phyloP scores from a whole-genome alignment of 352 stramenopile genomes.

The Phytophthora chlamydospora region DNA sequence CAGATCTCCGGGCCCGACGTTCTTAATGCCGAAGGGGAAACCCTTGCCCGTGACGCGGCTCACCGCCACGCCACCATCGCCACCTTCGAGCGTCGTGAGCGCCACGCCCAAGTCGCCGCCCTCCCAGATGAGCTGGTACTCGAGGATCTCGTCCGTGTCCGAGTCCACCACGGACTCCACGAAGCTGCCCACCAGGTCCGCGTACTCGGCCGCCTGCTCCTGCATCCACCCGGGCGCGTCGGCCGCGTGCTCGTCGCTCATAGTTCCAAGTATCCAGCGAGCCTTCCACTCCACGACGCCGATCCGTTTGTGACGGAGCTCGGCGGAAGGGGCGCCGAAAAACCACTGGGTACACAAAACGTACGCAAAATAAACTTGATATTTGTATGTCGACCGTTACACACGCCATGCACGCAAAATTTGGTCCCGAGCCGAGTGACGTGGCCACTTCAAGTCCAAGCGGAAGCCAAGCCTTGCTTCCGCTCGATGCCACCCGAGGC shows the following conservation, averaged over 20 bases:
- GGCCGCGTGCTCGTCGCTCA: conserved; percentile 37
- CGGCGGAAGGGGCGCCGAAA: conserved; percentile 17
- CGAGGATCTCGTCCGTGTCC: conserved; percentile 85
- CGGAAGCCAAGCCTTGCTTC: too few relatives aligned
- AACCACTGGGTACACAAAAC: conserved; percentile 23
- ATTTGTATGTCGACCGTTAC: conserved; percentile 30
- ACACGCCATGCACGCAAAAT: conserved; percentile 9
- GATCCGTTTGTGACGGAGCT: conserved; percentile 38
- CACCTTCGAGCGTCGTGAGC: conserved; percentile 76
- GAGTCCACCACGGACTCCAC: conserved; percentile 84
- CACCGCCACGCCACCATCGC: conserved; percentile 65
- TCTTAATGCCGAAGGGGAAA: conserved; percentile 90
- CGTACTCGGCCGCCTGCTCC: conserved; percentile 86
- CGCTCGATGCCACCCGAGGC: too few relatives aligned
- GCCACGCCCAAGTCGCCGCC: conserved; percentile 84
- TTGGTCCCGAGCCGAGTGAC: conserved; percentile 20
- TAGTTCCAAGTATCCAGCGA: conserved; percentile 9
- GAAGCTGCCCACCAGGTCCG: conserved; percentile 85
- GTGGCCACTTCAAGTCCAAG: conserved; percentile 27
- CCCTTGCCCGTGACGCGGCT: conserved; percentile 86
- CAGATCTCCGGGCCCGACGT: conserved; percentile 79
- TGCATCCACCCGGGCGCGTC: conserved; percentile 72
- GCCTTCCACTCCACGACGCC: conserved; percentile 2
- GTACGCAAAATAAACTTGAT: conserved; percentile 23
- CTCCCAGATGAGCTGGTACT: conserved; percentile 92